Evolutionary conservation across 2,329 filamentous ascomycete species (phyloP), one percentile per base, ranked within the genome.

Genomic region (Fonsecaea multimorphosa): DNA sequence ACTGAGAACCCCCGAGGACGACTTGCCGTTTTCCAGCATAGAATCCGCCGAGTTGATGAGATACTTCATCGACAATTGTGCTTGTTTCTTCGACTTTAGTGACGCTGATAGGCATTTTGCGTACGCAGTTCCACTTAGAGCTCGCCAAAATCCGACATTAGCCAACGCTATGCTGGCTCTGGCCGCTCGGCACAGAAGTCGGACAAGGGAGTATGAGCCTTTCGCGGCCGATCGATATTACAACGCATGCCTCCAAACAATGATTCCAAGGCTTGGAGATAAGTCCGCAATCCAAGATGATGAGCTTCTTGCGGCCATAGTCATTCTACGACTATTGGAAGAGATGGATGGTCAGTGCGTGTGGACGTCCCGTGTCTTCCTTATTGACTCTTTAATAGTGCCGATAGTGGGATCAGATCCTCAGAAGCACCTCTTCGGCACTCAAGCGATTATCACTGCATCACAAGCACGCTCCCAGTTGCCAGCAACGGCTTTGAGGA

Each of bases 301-400:
- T 54, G 65, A 66, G 58, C 64, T 73, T 34, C 67, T 73, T 29
- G 71, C 70, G 55, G 62, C 72, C 29, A 71, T 72, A 58, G 71
- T 73, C 36, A 72, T 73, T 61, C 64, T 73, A 36, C 66, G 71
- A 34, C 69, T 73, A 14, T 70, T 70, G 58, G 71, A 73, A 60
- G 70, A 73, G 59, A 57, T 73, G 38, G 69, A 71, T 57, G 71
- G 71, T 69, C 63, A 64, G 70, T 61, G 31, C 19, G 19, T n/a
- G 12, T 16, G 14, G 54, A 22, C 2, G 14, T 19, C 34, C 14
- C 8, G 7, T 22, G 14, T 11, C 24, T 40, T 11, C 32, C 27
- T 40, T 24, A 24, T 32, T 54, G 40, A 55, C 38, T 27, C 16
- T 44, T 9, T 11, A 22, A 38, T 19, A 58, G 61, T 64, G 5